Evolutionary conservation across 106 monocot species (phyloP).

Genomic region (Ottelia alismoides): DNA sequence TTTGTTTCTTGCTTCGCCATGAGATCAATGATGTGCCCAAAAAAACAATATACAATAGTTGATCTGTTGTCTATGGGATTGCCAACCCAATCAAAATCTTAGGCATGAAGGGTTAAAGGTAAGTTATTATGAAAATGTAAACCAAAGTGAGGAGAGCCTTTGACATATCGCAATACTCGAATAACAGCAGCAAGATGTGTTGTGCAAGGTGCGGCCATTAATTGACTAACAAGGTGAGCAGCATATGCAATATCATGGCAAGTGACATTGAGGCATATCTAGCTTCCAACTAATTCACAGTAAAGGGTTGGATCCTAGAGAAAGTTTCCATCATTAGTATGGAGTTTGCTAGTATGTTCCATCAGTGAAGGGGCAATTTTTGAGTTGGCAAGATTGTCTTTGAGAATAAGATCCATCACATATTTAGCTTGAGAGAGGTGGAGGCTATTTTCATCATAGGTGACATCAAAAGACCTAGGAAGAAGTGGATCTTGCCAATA

Average conservation of each 20-base stretch:
- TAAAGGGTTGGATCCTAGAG: neutral
- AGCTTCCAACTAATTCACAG: conserved; percentile 1
- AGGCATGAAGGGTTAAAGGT: neutral
- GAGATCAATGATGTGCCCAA: neutral
- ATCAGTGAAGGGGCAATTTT: neutral
- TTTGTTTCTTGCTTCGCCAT: neutral
- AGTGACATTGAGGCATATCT: neutral
- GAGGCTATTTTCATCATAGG: neutral
- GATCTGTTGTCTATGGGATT: neutral
- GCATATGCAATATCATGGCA: neutral
- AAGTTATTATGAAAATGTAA: neutral
- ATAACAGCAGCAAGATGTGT: neutral
- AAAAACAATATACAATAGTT: neutral
- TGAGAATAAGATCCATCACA: neutral
- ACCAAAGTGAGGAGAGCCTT: neutral
- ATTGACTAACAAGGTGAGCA: conserved; percentile 1
- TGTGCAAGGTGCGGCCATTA: neutral
- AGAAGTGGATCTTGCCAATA: neutral
- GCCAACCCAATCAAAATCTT: neutral
- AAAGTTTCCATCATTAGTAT: neutral
- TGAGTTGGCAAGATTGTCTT: neutral
- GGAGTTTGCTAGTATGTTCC: neutral
- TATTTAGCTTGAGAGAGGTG: neutral
- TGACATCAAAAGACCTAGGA: neutral
- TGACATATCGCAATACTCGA: neutral